phyloP scores from a whole-genome alignment of 441 rosid species.

The Biscutella laevigata region DNA sequence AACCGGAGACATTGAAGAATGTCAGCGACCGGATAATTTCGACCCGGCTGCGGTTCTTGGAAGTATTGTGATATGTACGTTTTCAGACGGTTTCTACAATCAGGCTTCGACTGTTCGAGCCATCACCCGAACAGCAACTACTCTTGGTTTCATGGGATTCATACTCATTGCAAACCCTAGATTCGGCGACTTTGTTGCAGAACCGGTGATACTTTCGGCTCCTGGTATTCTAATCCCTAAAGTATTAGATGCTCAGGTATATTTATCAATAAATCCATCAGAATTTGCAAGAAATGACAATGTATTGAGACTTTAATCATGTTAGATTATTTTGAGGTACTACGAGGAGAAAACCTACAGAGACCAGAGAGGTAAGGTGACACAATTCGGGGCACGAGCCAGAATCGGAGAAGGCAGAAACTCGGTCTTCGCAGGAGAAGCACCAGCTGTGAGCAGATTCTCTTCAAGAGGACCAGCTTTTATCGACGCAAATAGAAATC shows the following conservation, averaged over 20 bases:
- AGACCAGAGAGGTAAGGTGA: constrained; percentile 34
- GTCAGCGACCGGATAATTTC: constrained; percentile 44
- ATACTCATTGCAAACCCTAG: constrained; percentile 51
- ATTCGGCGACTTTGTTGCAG: constrained; percentile 62
- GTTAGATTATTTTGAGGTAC: constrained; percentile 47
- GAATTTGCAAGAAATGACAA: neutral
- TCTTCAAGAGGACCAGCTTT: constrained; percentile 61
- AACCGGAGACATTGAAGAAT: constrained; percentile 44
- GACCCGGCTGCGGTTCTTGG: constrained; percentile 35
- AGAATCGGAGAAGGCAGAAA: constrained; percentile 59
- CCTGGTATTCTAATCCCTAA: constrained; percentile 48
- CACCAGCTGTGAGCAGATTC: constrained; percentile 53
- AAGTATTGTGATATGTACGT: constrained; percentile 47
- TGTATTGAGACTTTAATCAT: neutral
- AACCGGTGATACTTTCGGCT: constrained; percentile 36
- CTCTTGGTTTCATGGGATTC: constrained; percentile 58
- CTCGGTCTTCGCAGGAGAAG: constrained; percentile 39
- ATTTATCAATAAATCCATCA: neutral
- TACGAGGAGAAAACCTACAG: constrained; percentile 49
- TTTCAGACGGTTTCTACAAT: constrained; percentile 46
- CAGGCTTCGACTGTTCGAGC: constrained; percentile 47
- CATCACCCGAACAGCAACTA: constrained; percentile 50
- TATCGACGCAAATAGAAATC: constrained; percentile 31
- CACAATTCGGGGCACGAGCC: constrained; percentile 41
- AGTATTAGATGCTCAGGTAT: constrained; percentile 57